These are phyloP conservation scores for Fusarium musae DNA, from an alignment of 2,329 filamentous ascomycete genomes.

Conservation along the genomic window DNA sequence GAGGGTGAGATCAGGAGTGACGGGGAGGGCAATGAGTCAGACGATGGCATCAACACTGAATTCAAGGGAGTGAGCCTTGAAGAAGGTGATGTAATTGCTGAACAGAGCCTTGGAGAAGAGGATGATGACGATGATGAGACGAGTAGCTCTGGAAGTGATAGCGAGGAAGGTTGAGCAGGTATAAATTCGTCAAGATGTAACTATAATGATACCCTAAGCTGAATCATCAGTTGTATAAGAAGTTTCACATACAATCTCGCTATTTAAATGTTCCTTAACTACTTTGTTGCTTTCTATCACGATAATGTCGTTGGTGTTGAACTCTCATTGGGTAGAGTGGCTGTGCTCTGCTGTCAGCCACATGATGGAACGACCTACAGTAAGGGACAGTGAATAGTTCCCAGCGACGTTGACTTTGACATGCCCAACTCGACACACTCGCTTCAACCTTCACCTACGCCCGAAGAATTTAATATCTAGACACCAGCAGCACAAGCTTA, in stretches of 20 bases:
- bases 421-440: conserved; percentile 13
- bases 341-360: conserved; percentile 36
- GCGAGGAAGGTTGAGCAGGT: conserved; percentile 31
- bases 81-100: conserved; percentile 52
- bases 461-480: neutral
- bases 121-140: conserved; percentile 51
- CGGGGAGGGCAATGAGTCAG: conserved; percentile 42
- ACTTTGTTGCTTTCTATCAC: neutral
- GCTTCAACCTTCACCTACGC: conserved; percentile 8
- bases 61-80: conserved; percentile 36
- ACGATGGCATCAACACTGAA: conserved; percentile 32
- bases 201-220: neutral
- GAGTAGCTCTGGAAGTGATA: conserved; percentile 58
- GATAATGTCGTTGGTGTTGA: conserved; percentile 2
- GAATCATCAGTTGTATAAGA: no score
- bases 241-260: no score
- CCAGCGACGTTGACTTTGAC: conserved; percentile 26
- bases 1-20: conserved; percentile 50
- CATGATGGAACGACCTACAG: conserved; percentile 18
- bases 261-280: neutral
- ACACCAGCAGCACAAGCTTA: neutral
- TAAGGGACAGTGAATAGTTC: conserved; percentile 30
- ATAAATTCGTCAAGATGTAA: neutral
- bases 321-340: conserved; percentile 9
- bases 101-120: conserved; percentile 53